Evolutionary conservation across 2,329 filamentous ascomycete genomes (phyloP), one percentile per base, ranked within the genome.

Genomic region (Neonectria punicea): DNA sequence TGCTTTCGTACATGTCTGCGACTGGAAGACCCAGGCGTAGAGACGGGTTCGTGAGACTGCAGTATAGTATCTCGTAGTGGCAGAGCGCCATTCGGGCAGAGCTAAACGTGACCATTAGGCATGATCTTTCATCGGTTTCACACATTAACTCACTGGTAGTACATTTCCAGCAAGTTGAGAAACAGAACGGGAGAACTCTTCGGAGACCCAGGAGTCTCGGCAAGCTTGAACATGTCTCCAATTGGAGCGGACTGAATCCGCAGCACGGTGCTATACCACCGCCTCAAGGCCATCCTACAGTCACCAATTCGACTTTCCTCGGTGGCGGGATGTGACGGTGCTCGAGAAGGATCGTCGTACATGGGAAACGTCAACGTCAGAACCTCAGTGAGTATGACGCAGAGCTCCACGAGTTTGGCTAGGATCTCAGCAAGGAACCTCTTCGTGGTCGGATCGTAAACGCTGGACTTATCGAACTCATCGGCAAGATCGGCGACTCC

Each of bases 161-260:
- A 74, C 70, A 74, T 74, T 56, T 74, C 72, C 13, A 74, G 50
- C 1, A 74, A 59, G 34, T 74, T 73, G 8, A 66, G 69, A 9
- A 74, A 74, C 7, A 74, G 5, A 0, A 66, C 39, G 1, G 73
- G 71, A 0, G 72, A 74, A 2, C 63, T 61, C 0, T 61, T 46
- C 0, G 68, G 50, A 5, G 66, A 63, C 4, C 61, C 57, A 2
- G 53, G 13, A 5, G 18, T 43, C 8, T 65, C 63, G 8, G 59
- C 55, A 4, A 67, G 63, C 0, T 53, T 59, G n/a, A 61, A 25
- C 2, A 70, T 61, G 25, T 73, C 51, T 20, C 55, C 67, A 1
- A 65, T 65, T 2, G 69, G 9, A 0, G 63, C 65, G 0, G 66
- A 63, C 22, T 65, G 70, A 0, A 73, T 69, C 3, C 73, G 70